Conservation (phyloP, 176 grass and related monocot species). For the Juncus inflexus region DNA sequence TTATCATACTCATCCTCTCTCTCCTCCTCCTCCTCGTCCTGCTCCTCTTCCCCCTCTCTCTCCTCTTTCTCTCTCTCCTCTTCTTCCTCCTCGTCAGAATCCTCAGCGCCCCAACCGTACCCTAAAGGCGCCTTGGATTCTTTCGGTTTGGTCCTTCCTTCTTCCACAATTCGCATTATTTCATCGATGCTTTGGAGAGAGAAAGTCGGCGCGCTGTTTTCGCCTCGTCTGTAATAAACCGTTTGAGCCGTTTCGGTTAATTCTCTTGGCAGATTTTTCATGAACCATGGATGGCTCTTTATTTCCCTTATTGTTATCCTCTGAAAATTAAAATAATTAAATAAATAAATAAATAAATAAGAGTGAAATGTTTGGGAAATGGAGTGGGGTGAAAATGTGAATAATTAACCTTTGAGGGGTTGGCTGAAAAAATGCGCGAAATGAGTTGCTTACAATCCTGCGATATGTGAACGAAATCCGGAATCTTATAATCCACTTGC, state of each 20-base stretch:
- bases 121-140: constrained; percentile 33
- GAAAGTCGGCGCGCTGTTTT: constrained; percentile 60
- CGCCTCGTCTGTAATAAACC: constrained; percentile 62
- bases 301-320: constrained; percentile 96
- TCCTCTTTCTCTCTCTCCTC: constrained; percentile 37
- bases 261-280: constrained; percentile 94
- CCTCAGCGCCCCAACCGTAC: constrained; percentile 45
- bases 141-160: constrained; percentile 65
- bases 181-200: constrained; percentile 73
- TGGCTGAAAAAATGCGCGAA: constrained; percentile 62
- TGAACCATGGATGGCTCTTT: constrained; percentile 92
- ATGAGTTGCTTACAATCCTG: constrained; percentile 74
- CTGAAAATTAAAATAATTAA: constrained; percentile 37
- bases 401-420: constrained; percentile 57
- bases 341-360: constrained; percentile 9
- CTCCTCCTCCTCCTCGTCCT: too few species aligned
- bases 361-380: neutral
- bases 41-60: constrained; percentile 31
- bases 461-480: constrained; percentile 80
- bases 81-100: constrained; percentile 63
- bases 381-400: neutral
- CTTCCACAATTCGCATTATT: constrained; percentile 74
- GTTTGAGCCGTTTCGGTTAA: constrained; percentile 64
- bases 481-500: constrained; percentile 75
- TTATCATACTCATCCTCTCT: constrained; percentile 74